Evolutionary conservation across 306 rosid species (phyloP).

Genomic region (Casuarina cunninghamiana): DNA sequence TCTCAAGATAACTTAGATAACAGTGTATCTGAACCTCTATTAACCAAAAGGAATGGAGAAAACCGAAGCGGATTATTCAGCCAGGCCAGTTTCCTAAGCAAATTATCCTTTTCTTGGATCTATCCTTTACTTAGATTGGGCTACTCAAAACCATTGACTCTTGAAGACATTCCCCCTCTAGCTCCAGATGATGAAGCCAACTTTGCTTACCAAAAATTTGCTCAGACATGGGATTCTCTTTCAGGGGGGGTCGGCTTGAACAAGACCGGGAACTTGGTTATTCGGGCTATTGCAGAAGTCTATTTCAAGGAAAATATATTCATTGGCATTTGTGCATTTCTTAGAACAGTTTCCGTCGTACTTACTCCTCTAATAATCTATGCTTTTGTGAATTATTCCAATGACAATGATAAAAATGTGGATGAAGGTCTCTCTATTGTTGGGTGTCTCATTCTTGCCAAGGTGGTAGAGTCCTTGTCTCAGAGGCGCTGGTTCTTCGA

Average conservation of each 20-base stretch:
- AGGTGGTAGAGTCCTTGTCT: constrained; percentile 43
- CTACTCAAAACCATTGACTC: constrained; percentile 28
- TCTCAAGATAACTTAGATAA: constrained; percentile 7
- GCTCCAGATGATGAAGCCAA: constrained; percentile 44
- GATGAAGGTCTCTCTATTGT: constrained; percentile 34
- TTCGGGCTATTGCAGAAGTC: constrained; percentile 33
- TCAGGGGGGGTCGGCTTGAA: constrained; percentile 19
- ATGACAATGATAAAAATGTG: constrained; percentile 12
- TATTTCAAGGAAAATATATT: constrained; percentile 36
- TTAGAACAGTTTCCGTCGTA: constrained; percentile 40
- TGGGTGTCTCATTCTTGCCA: constrained; percentile 35
- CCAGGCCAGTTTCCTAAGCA: constrained; percentile 32
- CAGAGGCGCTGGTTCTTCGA: constrained; percentile 52
- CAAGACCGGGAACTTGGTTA: constrained; percentile 29
- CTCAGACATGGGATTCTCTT: constrained; percentile 37
- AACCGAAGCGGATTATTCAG: constrained; percentile 5
- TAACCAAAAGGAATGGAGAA: constrained; percentile 11
- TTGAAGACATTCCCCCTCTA: constrained; percentile 43
- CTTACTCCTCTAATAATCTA: constrained; percentile 46
- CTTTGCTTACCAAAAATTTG: constrained; percentile 36
- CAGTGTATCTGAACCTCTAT: constrained; percentile 36
- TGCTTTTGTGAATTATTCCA: constrained; percentile 41
- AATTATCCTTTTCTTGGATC: constrained; percentile 47
- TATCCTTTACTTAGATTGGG: constrained; percentile 41
- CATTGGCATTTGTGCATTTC: constrained; percentile 33